These are phyloP conservation scores for Diphasiastrum complanatum DNA, from an alignment of 83 land plant genomes.

Conservation along the genomic window DNA sequence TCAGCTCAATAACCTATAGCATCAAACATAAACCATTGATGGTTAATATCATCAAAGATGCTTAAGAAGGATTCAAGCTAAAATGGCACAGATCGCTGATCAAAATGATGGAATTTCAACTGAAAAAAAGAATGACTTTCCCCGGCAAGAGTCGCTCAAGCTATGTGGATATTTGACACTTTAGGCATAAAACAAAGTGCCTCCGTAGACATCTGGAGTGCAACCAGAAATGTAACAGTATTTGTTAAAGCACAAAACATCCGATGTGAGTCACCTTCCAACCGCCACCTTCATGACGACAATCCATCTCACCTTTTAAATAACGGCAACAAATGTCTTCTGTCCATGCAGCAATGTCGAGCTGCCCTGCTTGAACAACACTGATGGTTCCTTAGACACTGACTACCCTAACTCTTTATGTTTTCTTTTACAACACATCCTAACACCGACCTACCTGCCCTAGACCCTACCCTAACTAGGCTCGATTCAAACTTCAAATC, in stretches of 20 bases:
- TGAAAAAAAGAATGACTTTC: too few species aligned
- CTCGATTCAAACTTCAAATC: background rate
- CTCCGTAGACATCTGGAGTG: too few species aligned
- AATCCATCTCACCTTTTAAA: slow-evolving; percentile 40
- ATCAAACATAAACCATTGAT: slow-evolving; percentile 19
- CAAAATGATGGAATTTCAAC: too few species aligned
- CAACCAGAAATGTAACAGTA: slow-evolving; percentile 2
- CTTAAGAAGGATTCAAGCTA: background rate
- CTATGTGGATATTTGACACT: too few species aligned
- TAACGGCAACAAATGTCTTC: slow-evolving; percentile 33
- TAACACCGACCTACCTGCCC: slow-evolving; percentile 5
- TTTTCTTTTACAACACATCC: background rate
- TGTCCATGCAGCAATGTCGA: slow-evolving; percentile 30
- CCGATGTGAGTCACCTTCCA: background rate
- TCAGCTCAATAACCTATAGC: slow-evolving; percentile 34
- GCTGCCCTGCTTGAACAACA: slow-evolving; percentile 50
- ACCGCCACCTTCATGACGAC: slow-evolving; percentile 8
- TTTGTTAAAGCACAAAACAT: background rate
- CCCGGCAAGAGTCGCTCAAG: too few species aligned
- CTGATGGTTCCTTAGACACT: slow-evolving; percentile 40
- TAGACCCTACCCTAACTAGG: background rate
- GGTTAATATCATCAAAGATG: slow-evolving; percentile 6
- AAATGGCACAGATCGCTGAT: slow-evolving; percentile 2
- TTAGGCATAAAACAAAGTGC: too few species aligned
- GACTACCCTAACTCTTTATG: slow-evolving; percentile 21